phyloP scores from a whole-genome alignment of 331 rosid species.

The Arachis monticola region DNA sequence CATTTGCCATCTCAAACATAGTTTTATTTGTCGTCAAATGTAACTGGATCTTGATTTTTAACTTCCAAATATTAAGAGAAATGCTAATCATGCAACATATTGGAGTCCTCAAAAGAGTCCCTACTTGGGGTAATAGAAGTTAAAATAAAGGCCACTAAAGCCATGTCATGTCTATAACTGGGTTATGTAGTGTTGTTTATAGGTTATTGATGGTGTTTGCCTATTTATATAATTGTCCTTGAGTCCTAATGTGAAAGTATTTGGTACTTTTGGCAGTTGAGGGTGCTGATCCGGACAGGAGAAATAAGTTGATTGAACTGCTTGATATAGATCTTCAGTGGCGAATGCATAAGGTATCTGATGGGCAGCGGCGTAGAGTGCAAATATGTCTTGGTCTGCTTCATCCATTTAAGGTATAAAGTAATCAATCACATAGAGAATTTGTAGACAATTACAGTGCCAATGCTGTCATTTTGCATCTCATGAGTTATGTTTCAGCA shows the following conservation, averaged over 20 bases:
- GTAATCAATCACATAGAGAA: constrained; percentile 1
- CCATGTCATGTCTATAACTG: constrained; percentile 20
- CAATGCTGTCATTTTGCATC: background rate
- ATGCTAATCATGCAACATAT: constrained; percentile 14
- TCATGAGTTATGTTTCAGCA: constrained; percentile 14
- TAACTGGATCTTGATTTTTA: background rate
- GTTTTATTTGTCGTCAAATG: constrained; percentile 34
- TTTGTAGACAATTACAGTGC: constrained; percentile 23
- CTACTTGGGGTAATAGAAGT: background rate
- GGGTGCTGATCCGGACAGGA: constrained; percentile 81
- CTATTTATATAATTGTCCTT: constrained; percentile 25
- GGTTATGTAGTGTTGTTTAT: constrained; percentile 17
- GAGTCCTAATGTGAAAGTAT: constrained; percentile 25
- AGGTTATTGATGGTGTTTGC: constrained; percentile 20
- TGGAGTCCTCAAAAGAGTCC: constrained; percentile 9
- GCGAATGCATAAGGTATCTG: constrained; percentile 99
- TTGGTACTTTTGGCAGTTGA: constrained; percentile 67
- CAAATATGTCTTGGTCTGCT: constrained; percentile 99
- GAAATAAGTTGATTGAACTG: constrained; percentile 81
- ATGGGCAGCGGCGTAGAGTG: constrained; percentile 96
- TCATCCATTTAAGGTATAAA: constrained; percentile 87
- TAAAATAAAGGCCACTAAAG: background rate
- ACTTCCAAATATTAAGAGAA: constrained; percentile 23
- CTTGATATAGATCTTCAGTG: constrained; percentile 91
- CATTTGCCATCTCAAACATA: constrained; percentile 1